A percentile compares a stretch with the other conserved stretches of the same genome.
Evolutionary conservation across 441 rosid genomes (phyloP).

Genomic region (Adansonia gregorii): DNA sequence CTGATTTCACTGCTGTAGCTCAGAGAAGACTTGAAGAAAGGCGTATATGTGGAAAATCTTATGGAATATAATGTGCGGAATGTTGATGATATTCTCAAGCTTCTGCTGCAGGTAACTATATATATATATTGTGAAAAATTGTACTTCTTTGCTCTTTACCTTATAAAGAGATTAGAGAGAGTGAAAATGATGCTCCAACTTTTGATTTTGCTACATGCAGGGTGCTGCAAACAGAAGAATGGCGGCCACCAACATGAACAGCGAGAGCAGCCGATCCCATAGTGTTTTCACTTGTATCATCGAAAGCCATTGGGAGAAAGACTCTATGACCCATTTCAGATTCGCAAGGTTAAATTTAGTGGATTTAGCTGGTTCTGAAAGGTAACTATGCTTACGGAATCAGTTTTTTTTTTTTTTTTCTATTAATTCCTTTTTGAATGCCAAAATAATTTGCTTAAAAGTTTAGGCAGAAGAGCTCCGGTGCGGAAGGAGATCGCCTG

Average conservation of each 20-base stretch:
- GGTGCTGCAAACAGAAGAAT: slow-evolving; percentile 90
- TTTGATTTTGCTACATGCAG: slow-evolving; percentile 43
- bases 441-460: slow-evolving; percentile 29
- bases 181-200: slow-evolving; percentile 22
- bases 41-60: slow-evolving; percentile 89
- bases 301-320: slow-evolving; percentile 91
- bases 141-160: slow-evolving; percentile 10
- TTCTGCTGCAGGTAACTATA: slow-evolving; percentile 63
- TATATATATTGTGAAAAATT: slow-evolving; percentile 26
- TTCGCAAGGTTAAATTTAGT: slow-evolving; percentile 95
- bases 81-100: slow-evolving; percentile 73
- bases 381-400: slow-evolving; percentile 47
- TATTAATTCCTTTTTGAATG: neutral
- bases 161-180: slow-evolving; percentile 18
- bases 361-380: slow-evolving; percentile 97
- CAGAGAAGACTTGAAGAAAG: slow-evolving; percentile 89
- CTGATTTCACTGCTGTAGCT: slow-evolving; percentile 59
- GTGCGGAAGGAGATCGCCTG: slow-evolving; percentile 96
- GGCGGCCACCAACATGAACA: slow-evolving; percentile 90
- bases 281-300: slow-evolving; percentile 93
- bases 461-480: slow-evolving; percentile 93
- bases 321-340: slow-evolving; percentile 79
- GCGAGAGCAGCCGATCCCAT: slow-evolving; percentile 98
- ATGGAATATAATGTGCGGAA: slow-evolving; percentile 66
- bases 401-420: neutral